Base-by-base conservation (phyloP, 202 grass and related monocot genomes). In the Musa balbisiana region DNA sequence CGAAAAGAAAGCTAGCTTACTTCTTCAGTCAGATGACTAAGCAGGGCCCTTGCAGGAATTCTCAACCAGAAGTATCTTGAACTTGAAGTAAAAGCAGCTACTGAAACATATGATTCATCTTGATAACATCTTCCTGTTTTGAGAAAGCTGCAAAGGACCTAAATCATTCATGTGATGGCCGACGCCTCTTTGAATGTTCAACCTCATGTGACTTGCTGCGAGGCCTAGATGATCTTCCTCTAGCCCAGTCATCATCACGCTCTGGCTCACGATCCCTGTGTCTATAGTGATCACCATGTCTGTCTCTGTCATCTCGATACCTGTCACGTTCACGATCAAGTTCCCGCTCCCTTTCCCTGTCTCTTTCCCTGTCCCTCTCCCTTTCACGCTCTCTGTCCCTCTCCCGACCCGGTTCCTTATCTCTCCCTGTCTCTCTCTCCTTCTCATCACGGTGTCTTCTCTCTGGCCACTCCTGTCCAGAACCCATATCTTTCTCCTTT, bases 221-320 rank as follows among this genome's bases (percentile, higher is more conserved):
- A 55, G 71, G 71, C 51, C 71, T 29, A 53, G 71, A 73, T 16
- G 71, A 73, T 73, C 71, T 55, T 55, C 51, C 71, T 54, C 52
- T 73, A 12, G n/a, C 22, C 71, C 71, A 53, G n/a, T 73, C 70
- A 52, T 73, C 70, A 26, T 73, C 70, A 17, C 71, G 51, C 52
- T 73, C 71, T 73, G 20, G 52, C 21, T 73, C 71, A 16, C 51
- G 71, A 16, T 73, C 71, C 2, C 50, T 24, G 52, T 73, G 71
- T n/a, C 23, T 73, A 55, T 73, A 55, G 51, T 25, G 71, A 55
- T 73, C 71, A 8, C 20, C 52, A 23, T 73, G 51, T 17, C 71
- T 53, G 2, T 73, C 71, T 54, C 71, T 73, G 10, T 54, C 71
- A 73, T 73, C 71, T 55, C 71, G 51, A 53, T 73, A 17, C 51